Base-by-base conservation (phyloP, 2,329 filamentous ascomycete genomes). In the Xenoacremonium recifei region DNA sequence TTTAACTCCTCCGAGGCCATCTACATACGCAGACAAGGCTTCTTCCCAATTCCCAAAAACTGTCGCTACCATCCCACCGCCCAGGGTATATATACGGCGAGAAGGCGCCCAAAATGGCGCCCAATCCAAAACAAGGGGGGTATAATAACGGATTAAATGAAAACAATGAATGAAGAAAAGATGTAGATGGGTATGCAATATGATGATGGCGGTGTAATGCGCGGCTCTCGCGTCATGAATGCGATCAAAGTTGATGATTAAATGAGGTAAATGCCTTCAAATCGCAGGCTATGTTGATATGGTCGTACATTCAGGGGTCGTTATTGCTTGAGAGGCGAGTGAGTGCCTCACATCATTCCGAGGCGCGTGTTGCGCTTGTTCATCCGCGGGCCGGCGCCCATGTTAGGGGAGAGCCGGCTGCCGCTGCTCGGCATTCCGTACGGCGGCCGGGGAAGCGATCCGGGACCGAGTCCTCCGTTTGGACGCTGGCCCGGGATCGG, bases 281-380 rank as follows among this genome's bases (percentile, higher is more conserved):
- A 27, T 27, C 23, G 23, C 23, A 27, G 23, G n/a, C n/a, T n/a
- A n/a, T n/a, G n/a, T n/a, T 27, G 23, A 27, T 27, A 13, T 9
- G 13, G 23, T 13, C 13, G 9, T 9, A 27, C 9, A 27, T 27
- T 27, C 23, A 27, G 13, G 29, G 29, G 29, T 34, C 32, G 17
- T 34, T 7, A 34, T 34, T 9, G 16, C 32, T 6, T 9, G 9
- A 10, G 15, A 20, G n/a, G n/a, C n/a, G n/a, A n/a, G n/a, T n/a
- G 7, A 20, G n/a, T 18, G 7, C 16, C 32, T 67, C 58, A 72
- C 68, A 80, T 77, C 72, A 79, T 79, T 44, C 78, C 77, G 39
- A 82, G 59, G 47, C 79, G 70, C 45, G 79, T 82, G 70, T 77
- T 80, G 50, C 79, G 72, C 69, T 81, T 82, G 66, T 81, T 78